Evolutionary conservation across 371 early-diverging fungal genomes (phyloP).

Genomic region (Mucor circinelloides): DNA sequence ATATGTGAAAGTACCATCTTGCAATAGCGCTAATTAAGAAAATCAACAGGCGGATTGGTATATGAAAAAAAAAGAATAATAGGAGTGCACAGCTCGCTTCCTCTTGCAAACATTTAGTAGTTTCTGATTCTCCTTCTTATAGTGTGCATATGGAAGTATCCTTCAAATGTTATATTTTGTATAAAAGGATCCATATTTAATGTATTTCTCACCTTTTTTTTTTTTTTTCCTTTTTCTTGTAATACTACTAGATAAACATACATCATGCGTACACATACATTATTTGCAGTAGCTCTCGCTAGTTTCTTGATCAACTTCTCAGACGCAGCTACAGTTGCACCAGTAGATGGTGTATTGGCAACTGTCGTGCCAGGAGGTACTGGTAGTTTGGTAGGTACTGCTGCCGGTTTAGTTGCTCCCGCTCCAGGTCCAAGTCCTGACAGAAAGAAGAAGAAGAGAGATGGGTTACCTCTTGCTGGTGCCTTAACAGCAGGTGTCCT

Average conservation of each 20-base stretch:
- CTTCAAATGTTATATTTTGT: neutral
- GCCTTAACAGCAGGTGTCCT: too few species aligned
- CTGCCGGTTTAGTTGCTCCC: neutral
- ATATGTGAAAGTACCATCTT: neutral
- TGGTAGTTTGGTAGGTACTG: neutral
- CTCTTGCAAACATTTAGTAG: neutral
- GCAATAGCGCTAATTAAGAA: neutral
- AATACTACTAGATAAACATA: neutral
- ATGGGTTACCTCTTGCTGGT: too few species aligned
- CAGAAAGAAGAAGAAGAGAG: too few species aligned
- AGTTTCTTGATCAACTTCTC: neutral
- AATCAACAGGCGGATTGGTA: neutral
- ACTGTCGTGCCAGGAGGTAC: neutral
- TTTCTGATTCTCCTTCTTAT: neutral
- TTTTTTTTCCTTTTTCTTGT: neutral
- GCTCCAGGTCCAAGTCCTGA: neutral
- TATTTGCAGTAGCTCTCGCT: neutral
- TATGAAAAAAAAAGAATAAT: neutral
- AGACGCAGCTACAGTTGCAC: neutral
- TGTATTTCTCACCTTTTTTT: neutral
- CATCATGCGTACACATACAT: neutral
- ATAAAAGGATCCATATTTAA: neutral
- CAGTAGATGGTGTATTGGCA: neutral
- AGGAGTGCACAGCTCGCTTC: neutral
- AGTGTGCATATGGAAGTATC: neutral